A percentile compares a stretch with the other conserved stretches of the same genome.
Evolutionary conservation across 768 basidiomycete genomes (phyloP).

Genomic region (Phylloporus sp.): DNA sequence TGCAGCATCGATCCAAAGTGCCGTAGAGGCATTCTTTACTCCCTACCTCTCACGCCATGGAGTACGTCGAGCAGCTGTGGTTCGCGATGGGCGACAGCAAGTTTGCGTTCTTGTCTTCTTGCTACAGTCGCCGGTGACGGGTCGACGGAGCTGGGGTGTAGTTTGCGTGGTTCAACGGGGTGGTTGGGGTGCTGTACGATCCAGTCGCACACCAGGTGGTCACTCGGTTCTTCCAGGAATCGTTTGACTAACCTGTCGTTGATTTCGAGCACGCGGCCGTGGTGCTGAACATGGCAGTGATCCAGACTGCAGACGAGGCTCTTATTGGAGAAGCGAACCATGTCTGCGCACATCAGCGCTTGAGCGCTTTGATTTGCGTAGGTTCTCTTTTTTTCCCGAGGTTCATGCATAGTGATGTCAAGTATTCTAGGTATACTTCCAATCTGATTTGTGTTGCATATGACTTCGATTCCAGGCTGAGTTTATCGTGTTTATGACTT

Average conservation of each 20-base stretch:
- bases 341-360: not conserved
- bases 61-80: not conserved
- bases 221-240: too few relatives aligned
- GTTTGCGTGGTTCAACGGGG: not conserved
- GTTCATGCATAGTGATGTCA: not conserved
- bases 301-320: too few relatives aligned
- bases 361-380: not conserved
- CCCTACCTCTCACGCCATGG: not conserved
- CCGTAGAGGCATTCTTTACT: not conserved
- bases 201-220: not conserved
- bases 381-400: not conserved
- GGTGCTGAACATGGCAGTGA: too few relatives aligned
- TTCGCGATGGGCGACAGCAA: not conserved
- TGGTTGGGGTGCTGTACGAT: not conserved
- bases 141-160: not conserved
- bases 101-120: not conserved
- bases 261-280: not conserved
- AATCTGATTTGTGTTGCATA: too few relatives aligned
- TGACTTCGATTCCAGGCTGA: too few relatives aligned
- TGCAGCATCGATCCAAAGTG: not conserved
- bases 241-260: not conserved
- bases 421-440: not conserved
- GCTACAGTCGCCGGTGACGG: not conserved
- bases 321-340: not conserved
- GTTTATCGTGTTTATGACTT: too few relatives aligned